Conservation (phyloP, 257 asterid genomes). For the Gentiana dahurica region DNA sequence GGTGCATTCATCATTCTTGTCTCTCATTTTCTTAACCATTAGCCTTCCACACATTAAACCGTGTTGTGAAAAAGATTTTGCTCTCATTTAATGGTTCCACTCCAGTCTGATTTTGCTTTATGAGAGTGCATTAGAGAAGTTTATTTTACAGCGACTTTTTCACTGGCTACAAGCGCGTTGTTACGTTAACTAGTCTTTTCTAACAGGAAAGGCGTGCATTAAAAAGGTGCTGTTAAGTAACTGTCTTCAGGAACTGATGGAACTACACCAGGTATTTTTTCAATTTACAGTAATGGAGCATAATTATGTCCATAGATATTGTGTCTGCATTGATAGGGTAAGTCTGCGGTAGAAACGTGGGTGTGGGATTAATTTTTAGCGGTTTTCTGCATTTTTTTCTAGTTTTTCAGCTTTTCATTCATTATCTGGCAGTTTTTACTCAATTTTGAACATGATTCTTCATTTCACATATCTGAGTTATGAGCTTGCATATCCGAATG, state of each 20-base stretch:
- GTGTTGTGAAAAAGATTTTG: background rate
- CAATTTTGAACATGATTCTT: no score
- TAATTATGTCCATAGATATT: background rate
- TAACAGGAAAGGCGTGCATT: slow-evolving; percentile 96
- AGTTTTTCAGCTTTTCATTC: no score
- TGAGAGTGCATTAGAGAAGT: background rate
- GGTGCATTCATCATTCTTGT: background rate
- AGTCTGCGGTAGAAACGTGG: background rate
- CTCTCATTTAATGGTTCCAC: background rate
- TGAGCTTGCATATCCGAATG: no score
- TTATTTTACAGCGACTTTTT: background rate
- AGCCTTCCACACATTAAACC: background rate
- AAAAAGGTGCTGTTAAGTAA: slow-evolving; percentile 94
- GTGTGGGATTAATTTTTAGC: no score
- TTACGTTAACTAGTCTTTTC: slow-evolving; percentile 6
- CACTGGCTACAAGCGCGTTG: background rate
- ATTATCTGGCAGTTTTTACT: no score
- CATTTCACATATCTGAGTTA: no score
- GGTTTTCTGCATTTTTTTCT: background rate
- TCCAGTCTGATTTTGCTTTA: background rate
- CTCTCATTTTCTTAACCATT: background rate
- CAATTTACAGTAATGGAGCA: background rate
- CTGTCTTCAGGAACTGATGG: slow-evolving; percentile 99
- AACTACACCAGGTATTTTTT: slow-evolving; percentile 78
- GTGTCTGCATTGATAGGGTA: background rate